Evolutionary conservation across 768 basidiomycete genomes (phyloP).

Genomic region (Trametes coccinea): DNA sequence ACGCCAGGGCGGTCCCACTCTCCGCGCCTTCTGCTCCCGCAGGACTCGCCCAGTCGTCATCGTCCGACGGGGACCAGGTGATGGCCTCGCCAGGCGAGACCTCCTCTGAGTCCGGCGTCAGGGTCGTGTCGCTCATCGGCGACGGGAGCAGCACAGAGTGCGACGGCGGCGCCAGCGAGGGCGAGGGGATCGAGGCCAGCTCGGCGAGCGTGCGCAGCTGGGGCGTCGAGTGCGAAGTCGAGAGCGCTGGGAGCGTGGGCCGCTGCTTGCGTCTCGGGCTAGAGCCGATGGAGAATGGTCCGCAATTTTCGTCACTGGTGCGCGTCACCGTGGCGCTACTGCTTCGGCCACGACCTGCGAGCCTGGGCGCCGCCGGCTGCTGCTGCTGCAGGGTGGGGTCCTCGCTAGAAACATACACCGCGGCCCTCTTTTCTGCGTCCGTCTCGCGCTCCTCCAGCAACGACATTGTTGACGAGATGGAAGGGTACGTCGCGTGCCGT

Average conservation of each 20-base stretch:
- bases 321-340: conserved; percentile 17
- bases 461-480: conserved; percentile 31
- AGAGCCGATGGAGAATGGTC: conserved; percentile 11
- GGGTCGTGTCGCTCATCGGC: conserved; percentile 15
- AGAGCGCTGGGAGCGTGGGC: conserved; percentile 24
- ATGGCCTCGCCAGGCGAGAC: conserved; percentile 17
- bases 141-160: conserved; percentile 9
- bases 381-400: neutral
- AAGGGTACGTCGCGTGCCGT: conserved; percentile 30
- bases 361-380: neutral
- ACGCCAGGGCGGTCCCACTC: conserved; percentile 19
- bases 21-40: conserved; percentile 2
- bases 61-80: conserved; percentile 13
- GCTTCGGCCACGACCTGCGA: conserved; percentile 12
- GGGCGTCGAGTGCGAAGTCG: conserved; percentile 29
- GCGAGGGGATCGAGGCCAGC: conserved; percentile 26
- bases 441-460: conserved; percentile 28
- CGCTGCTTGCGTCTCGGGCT: conserved; percentile 23
- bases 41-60: neutral
- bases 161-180: conserved; percentile 9
- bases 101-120: conserved; percentile 8
- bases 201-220: conserved; percentile 29
- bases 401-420: conserved; percentile 24
- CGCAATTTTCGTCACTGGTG: conserved; percentile 6
- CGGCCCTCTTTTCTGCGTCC: conserved; percentile 27